Evolutionary conservation across 1,284 basidiomycete species (phyloP).

Genomic region (Bjerkandera adusta): DNA sequence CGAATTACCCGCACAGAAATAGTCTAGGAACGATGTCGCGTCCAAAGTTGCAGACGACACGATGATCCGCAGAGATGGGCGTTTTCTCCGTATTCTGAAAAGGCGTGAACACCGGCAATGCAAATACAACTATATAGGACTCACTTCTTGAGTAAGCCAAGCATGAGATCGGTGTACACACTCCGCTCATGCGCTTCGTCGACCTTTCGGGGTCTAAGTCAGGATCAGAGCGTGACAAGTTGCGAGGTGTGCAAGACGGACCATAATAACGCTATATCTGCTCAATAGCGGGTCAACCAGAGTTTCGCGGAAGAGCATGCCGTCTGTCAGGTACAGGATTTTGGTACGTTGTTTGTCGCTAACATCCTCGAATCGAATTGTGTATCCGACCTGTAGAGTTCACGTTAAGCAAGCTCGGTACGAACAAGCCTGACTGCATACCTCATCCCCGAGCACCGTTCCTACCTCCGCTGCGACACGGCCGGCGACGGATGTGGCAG

Average conservation of each 20-base stretch:
- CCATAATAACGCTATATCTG: constrained; percentile 94
- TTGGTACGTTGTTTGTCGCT: constrained; percentile 78
- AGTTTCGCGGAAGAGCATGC: constrained; percentile 95
- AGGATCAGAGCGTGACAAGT: constrained; percentile 15
- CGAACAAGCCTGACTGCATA: too few species aligned
- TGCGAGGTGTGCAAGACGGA: constrained; percentile 34
- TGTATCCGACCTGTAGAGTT: constrained; percentile 97
- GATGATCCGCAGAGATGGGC: constrained; percentile 86
- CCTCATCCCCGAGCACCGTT: constrained; percentile 86
- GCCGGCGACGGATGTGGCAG: constrained; percentile 90
- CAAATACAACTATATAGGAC: constrained; percentile 17
- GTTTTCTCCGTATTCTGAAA: constrained; percentile 80
- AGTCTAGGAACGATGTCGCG: constrained; percentile 84
- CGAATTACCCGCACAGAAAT: constrained; percentile 65
- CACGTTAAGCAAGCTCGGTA: constrained; percentile 4
- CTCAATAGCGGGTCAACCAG: constrained; percentile 87
- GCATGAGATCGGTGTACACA: constrained; percentile 89
- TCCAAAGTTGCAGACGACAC: constrained; percentile 96
- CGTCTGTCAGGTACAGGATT: constrained; percentile 98
- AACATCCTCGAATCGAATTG: constrained; percentile 96
- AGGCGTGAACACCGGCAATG: background rate
- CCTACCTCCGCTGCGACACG: constrained; percentile 92
- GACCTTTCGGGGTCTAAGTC: constrained; percentile 48
- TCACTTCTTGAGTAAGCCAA: constrained; percentile 91
- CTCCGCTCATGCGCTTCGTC: constrained; percentile 98